Base-by-base conservation (phyloP, 495 filamentous ascomycete genomes). In the Staphylotrichum tortipilum region DNA sequence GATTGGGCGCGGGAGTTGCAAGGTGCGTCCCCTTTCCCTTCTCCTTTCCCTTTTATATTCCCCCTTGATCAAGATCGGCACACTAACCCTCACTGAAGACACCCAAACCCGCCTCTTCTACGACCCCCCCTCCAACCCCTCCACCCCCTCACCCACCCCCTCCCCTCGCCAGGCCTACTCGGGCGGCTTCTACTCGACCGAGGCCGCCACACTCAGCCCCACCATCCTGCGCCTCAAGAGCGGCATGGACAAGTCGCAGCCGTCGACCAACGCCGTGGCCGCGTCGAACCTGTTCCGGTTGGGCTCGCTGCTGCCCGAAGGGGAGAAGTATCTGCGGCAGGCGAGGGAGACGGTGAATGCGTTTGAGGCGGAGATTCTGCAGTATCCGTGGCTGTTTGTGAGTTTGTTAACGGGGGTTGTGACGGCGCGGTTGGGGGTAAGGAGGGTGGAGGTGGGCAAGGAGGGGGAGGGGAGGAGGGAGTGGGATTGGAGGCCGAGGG, bases 101-200 rank as follows among this genome's bases (percentile, higher is more conserved):
- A 73, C 78, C 15, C 83, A 89, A 59, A 83, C 84, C 39, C 56
- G 73, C 14, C 62, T 79, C 24, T 92, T 91, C 69, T 82, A 85
- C 58, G 84, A 87, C 51, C 44, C 56, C 12, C 44, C 60, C 22
- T 29, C 28, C 50, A 41, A 29, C 50, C 12, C 62, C 50, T 12
- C 49, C 40, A 47, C 48, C 42, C 33, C 8, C 57, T 26, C 9
- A 12, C 1, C 35, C 29, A 12, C 49, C n/a, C 53, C 62, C 30
- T 64, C 69, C 7, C 72, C 74, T 29, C 72, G 75, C 33, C 48
- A 58, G 21, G 58, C 68, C 39, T 63, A 68, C 44, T 68, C 69
- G 23, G 79, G 84, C 24, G 92, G 82, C 35, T 98, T 95, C 73
- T 98, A 91, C 70, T 88, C 83, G n/a, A 95, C 89, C 8, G 75